These are phyloP conservation scores for Apiotrichum gamsii DNA, from an alignment of 1,284 basidiomycete genomes.

Conservation along the genomic window DNA sequence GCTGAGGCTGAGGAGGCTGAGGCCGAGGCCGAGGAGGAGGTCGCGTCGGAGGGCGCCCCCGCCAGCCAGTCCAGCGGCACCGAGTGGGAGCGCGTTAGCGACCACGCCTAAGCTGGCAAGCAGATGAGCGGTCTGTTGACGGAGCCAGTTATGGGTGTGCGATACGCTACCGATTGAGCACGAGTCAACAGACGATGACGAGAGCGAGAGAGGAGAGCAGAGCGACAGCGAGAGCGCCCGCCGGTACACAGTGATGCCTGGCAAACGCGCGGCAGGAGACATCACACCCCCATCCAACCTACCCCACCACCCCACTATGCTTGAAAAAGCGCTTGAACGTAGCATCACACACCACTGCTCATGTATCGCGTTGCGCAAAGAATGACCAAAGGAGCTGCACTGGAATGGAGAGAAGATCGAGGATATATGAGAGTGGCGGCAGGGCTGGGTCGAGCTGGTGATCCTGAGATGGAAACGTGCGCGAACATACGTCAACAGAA, in stretches of 20 bases:
- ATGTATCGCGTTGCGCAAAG: slow-evolving; percentile 4
- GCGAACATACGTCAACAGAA: too few relatives aligned
- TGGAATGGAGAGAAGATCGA: too few relatives aligned
- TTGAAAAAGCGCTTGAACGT: background rate
- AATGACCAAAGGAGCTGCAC: too few relatives aligned
- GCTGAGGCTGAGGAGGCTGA: slow-evolving; percentile 2
- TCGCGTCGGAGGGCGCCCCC: background rate
- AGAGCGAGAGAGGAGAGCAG: background rate
- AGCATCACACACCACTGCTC: background rate
- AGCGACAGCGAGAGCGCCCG: background rate
- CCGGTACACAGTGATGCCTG: too few relatives aligned
- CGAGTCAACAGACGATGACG: too few relatives aligned
- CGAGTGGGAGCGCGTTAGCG: background rate
- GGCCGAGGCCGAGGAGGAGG: background rate
- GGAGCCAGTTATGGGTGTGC: too few relatives aligned
- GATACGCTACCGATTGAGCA: too few relatives aligned
- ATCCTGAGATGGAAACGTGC: too few relatives aligned
- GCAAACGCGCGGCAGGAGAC: background rate
- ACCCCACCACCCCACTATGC: too few relatives aligned
- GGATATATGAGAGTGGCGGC: too few relatives aligned
- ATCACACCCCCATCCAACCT: too few relatives aligned
- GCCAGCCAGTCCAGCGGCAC: background rate
- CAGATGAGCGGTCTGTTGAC: background rate
- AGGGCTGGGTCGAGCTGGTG: too few relatives aligned
- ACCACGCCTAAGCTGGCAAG: slow-evolving; percentile 7